phyloP scores from a whole-genome alignment of 1,284 basidiomycete species.

The Puccinia triticina region DNA sequence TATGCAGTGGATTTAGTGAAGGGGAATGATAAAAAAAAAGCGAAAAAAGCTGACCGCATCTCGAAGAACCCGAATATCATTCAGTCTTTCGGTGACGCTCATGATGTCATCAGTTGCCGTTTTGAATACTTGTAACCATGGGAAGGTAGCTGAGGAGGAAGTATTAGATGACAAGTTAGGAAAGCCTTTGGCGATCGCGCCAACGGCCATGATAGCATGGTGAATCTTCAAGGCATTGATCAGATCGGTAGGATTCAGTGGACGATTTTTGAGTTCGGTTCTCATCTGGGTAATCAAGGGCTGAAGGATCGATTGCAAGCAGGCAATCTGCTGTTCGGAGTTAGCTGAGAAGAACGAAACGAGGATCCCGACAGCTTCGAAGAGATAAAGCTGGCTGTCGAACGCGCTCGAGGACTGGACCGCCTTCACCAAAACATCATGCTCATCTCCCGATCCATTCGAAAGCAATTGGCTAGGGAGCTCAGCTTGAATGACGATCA shows the following conservation, averaged over 20 bases:
- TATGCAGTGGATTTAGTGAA: neutral
- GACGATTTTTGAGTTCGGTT: conserved; percentile 67
- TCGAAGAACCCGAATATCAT: conserved; percentile 80
- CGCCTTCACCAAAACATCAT: conserved; percentile 71
- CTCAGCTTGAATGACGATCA: conserved; percentile 63
- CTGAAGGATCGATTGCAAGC: conserved; percentile 69
- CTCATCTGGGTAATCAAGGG: conserved; percentile 80
- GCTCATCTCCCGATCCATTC: conserved; percentile 13
- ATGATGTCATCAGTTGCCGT: conserved; percentile 87
- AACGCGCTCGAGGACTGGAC: conserved; percentile 74
- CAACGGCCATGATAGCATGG: conserved; percentile 91
- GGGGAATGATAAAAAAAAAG: neutral
- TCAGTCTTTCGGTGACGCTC: conserved; percentile 84
- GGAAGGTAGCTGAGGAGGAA: conserved; percentile 70
- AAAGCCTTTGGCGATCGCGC: conserved; percentile 95
- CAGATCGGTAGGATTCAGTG: conserved; percentile 67
- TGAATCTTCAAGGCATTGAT: conserved; percentile 84
- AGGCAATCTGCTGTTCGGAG: conserved; percentile 51
- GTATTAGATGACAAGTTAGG: conserved; percentile 70
- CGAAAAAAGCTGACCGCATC: conserved; percentile 74
- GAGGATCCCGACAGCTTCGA: conserved; percentile 85
- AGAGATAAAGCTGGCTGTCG: conserved; percentile 91
- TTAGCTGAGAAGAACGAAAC: conserved; percentile 64
- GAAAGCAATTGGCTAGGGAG: conserved; percentile 65
- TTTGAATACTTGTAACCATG: conserved; percentile 77